phyloP scores from a whole-genome alignment of 306 rosid genomes.

The Vicia sativa region DNA sequence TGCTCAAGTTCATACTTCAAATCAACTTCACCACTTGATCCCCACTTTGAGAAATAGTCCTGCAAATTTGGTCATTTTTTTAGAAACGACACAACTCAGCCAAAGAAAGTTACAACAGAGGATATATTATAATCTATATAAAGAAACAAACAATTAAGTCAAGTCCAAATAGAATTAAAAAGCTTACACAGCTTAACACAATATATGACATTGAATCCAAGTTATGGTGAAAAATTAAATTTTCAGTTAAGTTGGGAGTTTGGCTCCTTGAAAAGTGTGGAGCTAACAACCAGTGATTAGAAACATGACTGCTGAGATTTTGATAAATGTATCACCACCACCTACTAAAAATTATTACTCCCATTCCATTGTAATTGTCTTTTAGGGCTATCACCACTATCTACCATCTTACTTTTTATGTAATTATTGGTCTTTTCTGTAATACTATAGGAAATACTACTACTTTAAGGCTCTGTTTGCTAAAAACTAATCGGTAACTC shows the following conservation, averaged over 20 bases:
- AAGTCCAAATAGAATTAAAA: slow-evolving; percentile 16
- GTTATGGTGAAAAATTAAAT: slow-evolving; percentile 1
- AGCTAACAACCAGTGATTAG: neutral
- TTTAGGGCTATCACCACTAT: no score
- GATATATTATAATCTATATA: slow-evolving; percentile 3
- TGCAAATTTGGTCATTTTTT: slow-evolving; percentile 44
- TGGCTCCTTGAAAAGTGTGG: neutral
- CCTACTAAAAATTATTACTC: no score
- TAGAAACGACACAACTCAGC: slow-evolving; percentile 6
- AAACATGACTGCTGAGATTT: neutral
- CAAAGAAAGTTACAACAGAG: slow-evolving; percentile 10
- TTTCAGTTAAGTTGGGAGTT: neutral
- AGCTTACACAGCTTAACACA: slow-evolving; percentile 15
- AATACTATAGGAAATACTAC: no score
- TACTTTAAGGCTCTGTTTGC: no score
- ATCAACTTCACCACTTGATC: slow-evolving; percentile 91
- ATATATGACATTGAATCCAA: slow-evolving; percentile 11
- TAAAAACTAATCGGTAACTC: no score
- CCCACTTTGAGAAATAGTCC: slow-evolving; percentile 99
- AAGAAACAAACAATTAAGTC: slow-evolving; percentile 10
- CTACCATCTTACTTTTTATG: no score
- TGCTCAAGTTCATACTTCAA: slow-evolving; percentile 95
- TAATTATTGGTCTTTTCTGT: no score
- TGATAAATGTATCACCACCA: no score
- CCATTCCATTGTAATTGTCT: no score